Evolutionary conservation across 768 basidiomycete species (phyloP), one percentile per base, ranked within the genome.

Genomic region (Boletus rubropictus): DNA sequence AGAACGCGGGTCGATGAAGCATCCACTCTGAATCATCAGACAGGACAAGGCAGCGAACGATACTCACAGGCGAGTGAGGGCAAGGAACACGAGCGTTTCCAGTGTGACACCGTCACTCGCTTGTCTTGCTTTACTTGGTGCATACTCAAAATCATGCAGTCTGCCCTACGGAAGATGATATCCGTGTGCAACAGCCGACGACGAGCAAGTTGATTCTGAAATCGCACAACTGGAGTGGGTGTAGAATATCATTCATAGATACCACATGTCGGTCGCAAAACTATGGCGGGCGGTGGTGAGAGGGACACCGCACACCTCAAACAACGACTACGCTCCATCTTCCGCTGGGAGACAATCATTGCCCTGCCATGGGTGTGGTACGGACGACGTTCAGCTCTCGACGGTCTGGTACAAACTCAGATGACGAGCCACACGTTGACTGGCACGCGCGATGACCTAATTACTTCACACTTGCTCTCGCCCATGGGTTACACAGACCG

Each of bases 21-120:
- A 82, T 88, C 89, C 89, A 91, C 89, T 91, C 89, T 86, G 83
- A 86, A 79, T 91, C 86, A 90, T 91, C 89, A 65, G 64, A 27
- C 56, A 18, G 29, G 29, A 50, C 33, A 1, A 32, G 29, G 34
- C 41, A 28, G 7, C 7, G 46, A 42, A 42, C 9, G 20, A 51
- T 44, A 48, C 62, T 64, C 33, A 69, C 64, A 25, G 20, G 41
- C 2, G 9, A 27, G 55, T 39, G 31, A 25, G 32, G 37, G 42
- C 14, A 46, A 37, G 32, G 24, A 42, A 17, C 22, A 28, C 20
- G 20, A 40, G 11, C 27, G 20, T n/a, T 31, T 25, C 28, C 27
- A 18, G 41, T 12, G 58, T 59, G 51, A 53, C 50, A 42, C 20
- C 25, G 58, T 60, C 58, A 60, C 59, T 22, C 22, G n/a, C 39